Evolutionary conservation across 495 filamentous ascomycete species (phyloP).

Genomic region (Pseudomonodictys pantanalensis): DNA sequence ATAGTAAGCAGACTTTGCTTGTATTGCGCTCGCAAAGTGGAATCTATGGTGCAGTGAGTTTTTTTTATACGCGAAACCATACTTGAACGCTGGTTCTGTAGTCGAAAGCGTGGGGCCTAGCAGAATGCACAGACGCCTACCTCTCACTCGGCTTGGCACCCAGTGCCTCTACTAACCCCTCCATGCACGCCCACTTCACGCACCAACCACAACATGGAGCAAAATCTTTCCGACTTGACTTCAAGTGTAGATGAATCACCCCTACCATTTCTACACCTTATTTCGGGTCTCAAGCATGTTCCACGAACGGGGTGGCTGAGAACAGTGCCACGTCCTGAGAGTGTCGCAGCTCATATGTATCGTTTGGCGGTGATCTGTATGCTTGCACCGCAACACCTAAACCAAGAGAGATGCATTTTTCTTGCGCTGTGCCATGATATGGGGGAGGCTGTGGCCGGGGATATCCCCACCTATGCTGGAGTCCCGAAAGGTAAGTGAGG

Average conservation of each 20-base stretch:
- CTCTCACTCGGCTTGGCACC: no score
- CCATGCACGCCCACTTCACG: no score
- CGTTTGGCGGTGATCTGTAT: not conserved
- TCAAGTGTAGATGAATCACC: not conserved
- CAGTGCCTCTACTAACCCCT: no score
- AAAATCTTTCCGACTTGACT: no score
- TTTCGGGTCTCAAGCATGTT: not conserved
- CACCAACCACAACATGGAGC: no score
- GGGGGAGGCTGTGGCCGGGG: not conserved
- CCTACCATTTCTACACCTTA: not conserved
- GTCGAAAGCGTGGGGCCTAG: no score
- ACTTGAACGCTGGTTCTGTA: no score
- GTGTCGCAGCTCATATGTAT: not conserved
- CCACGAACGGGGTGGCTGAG: not conserved
- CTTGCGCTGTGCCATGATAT: not conserved
- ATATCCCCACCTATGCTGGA: not conserved
- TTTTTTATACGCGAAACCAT: no score
- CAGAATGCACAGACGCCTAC: no score
- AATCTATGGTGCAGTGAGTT: no score
- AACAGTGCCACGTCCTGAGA: not conserved
- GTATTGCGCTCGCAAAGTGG: no score
- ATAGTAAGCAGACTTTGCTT: no score
- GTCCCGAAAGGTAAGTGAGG: not conserved
- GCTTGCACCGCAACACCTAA: not conserved
- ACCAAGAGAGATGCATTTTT: not conserved